These are phyloP conservation scores for Karstenula rhodostoma DNA, from an alignment of 2,329 filamentous ascomycete genomes.

Conservation along the genomic window DNA sequence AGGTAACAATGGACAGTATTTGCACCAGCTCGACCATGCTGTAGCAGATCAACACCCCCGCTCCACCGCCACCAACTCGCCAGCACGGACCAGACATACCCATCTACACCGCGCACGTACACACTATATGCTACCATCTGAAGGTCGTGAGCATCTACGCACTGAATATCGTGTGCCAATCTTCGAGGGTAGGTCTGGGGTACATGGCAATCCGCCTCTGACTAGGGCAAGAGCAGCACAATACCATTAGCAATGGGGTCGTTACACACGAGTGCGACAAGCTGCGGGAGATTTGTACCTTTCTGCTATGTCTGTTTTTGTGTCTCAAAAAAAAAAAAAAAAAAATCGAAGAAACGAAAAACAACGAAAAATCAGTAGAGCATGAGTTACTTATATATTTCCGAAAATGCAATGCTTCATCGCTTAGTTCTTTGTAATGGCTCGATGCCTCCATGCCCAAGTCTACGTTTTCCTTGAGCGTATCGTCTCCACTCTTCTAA, in stretches of 20 bases:
- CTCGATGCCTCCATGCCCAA: background rate
- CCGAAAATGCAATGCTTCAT: too few species aligned
- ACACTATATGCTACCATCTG: background rate
- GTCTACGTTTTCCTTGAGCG: conserved; percentile 1
- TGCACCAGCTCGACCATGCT: background rate
- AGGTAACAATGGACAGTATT: background rate
- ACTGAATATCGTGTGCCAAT: background rate
- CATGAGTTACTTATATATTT: too few species aligned
- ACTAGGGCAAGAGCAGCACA: conserved; percentile 5
- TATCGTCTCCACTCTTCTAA: too few species aligned
- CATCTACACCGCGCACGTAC: conserved; percentile 1
- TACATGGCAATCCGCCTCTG: conserved; percentile 1
- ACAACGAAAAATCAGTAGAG: background rate
- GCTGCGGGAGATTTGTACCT: too few species aligned
- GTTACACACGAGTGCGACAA: too few species aligned
- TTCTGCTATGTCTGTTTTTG: too few species aligned
- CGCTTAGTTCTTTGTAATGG: too few species aligned
- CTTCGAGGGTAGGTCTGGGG: background rate
- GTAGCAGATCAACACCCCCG: too few species aligned
- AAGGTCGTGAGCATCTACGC: background rate
- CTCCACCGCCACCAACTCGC: too few species aligned
- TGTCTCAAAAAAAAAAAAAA: too few species aligned
- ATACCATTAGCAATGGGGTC: background rate
- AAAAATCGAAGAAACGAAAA: too few species aligned
- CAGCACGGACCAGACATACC: background rate